Conservation (phyloP, 495 filamentous ascomycete genomes). For the Neurospora discreta region DNA sequence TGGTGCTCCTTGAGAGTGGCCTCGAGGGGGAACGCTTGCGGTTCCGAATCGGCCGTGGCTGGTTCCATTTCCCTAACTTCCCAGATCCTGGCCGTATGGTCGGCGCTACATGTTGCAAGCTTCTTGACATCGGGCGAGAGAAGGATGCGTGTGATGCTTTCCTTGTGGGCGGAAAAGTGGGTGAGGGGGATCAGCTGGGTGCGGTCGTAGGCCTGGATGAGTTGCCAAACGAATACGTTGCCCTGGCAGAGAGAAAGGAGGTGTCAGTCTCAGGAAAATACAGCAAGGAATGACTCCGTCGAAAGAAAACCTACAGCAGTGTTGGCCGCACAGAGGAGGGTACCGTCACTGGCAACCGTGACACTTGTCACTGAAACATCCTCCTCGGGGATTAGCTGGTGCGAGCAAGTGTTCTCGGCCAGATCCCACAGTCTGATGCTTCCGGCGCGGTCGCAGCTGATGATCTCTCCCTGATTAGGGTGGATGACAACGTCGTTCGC, state of each 20-base stretch:
- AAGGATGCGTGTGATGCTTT: constrained; percentile 90
- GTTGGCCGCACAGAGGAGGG: constrained; percentile 89
- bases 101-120: constrained; percentile 91
- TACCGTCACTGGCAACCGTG: constrained; percentile 89
- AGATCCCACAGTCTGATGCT: constrained; percentile 95
- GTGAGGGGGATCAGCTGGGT: constrained; percentile 85
- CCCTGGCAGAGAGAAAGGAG: constrained; percentile 43
- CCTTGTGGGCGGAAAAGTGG: constrained; percentile 83
- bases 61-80: constrained; percentile 56
- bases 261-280: background rate
- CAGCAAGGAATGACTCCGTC: background rate
- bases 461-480: constrained; percentile 95
- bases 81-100: constrained; percentile 98
- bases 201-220: constrained; percentile 69
- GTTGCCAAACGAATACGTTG: constrained; percentile 93
- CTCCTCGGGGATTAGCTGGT: constrained; percentile 93
- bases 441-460: constrained; percentile 85
- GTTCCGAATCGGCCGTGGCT: constrained; percentile 29
- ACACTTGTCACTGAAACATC: constrained; percentile 88
- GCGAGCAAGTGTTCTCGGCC: constrained; percentile 91
- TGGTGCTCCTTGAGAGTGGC: constrained; percentile 89
- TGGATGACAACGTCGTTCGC: constrained; percentile 98
- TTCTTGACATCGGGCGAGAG: constrained; percentile 96
- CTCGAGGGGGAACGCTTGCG: constrained; percentile 59
- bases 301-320: constrained; percentile 52